These are phyloP conservation scores for Obba rivulosa DNA, from an alignment of 768 basidiomycete genomes.

Conservation along the genomic window DNA sequence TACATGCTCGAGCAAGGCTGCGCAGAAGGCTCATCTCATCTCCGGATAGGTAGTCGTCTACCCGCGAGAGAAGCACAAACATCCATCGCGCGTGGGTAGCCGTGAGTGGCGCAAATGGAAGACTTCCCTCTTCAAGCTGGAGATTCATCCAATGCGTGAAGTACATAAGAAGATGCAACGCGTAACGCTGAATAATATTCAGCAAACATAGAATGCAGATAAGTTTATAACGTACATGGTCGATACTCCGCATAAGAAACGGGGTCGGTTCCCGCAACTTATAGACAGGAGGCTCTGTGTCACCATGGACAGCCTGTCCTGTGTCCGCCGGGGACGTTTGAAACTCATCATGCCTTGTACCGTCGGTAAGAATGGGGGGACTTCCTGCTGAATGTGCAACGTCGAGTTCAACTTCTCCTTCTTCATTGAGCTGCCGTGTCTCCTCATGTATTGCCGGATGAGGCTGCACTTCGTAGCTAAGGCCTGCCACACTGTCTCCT, in stretches of 20 bases:
- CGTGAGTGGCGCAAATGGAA: conserved; percentile 33
- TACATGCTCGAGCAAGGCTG: conserved; percentile 66
- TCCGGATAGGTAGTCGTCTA: conserved; percentile 65
- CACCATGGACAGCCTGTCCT: conserved; percentile 9
- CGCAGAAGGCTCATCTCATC: conserved; percentile 78
- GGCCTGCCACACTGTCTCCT: no score
- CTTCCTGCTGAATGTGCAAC: conserved; percentile 31
- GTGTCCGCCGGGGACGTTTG: no score
- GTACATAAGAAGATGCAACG: conserved; percentile 77
- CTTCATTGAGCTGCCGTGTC: conserved; percentile 31
- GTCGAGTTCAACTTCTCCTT: conserved; percentile 38
- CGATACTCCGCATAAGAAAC: conserved; percentile 48
- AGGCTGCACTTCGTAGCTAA: conserved; percentile 1
- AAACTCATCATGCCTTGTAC: conserved; percentile 17
- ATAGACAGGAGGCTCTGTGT: conserved; percentile 4
- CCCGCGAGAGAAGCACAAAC: conserved; percentile 62
- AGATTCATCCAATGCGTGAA: conserved; percentile 76
- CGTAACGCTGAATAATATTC: conserved; percentile 43
- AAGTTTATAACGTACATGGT: conserved; percentile 50
- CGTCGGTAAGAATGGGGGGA: conserved; percentile 36
- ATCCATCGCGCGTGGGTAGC: conserved; percentile 73
- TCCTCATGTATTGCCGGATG: conserved; percentile 15
- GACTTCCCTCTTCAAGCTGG: conserved; percentile 39
- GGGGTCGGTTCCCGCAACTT: conserved; percentile 56
- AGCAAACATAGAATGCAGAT: conserved; percentile 2